Percentiles rank a stretch among this genome's conserved stretches.
Conservation (phyloP, 768 basidiomycete species). For the Amanita fuliginea region DNA sequence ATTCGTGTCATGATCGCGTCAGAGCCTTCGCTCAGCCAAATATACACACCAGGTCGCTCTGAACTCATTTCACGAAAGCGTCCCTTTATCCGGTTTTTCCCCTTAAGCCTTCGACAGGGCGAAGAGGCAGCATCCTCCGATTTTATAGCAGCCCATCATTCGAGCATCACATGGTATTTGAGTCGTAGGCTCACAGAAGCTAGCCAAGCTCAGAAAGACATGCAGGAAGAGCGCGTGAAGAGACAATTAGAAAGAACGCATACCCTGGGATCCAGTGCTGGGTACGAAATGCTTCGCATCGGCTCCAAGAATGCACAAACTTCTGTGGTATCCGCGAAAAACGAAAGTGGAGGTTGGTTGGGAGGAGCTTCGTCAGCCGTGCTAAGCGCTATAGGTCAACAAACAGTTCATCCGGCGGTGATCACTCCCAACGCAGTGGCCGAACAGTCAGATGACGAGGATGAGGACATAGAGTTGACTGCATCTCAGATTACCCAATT, state of each 20-base stretch:
- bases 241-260: slow-evolving; percentile 77
- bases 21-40: background rate
- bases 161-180: slow-evolving; percentile 89
- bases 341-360: slow-evolving; percentile 35
- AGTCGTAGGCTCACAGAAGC: slow-evolving; percentile 70
- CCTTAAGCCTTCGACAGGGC: slow-evolving; percentile 55
- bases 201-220: slow-evolving; percentile 68
- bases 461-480: slow-evolving; percentile 75
- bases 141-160: slow-evolving; percentile 83
- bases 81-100: slow-evolving; percentile 59
- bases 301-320: slow-evolving; percentile 18
- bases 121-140: slow-evolving; percentile 43
- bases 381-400: slow-evolving; percentile 32
- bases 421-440: slow-evolving; percentile 17
- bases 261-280: slow-evolving; percentile 74
- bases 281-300: slow-evolving; percentile 46
- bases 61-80: slow-evolving; percentile 59
- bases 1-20: slow-evolving; percentile 10
- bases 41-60: slow-evolving; percentile 39
- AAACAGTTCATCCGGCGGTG: slow-evolving; percentile 29
- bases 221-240: slow-evolving; percentile 91
- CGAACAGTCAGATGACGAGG: slow-evolving; percentile 47
- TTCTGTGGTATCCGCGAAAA: slow-evolving; percentile 12
- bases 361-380: slow-evolving; percentile 47
- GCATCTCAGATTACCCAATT: slow-evolving; percentile 87